Evolutionary conservation across 2,329 filamentous ascomycete genomes (phyloP).

Genomic region (Exserohilum turcica): DNA sequence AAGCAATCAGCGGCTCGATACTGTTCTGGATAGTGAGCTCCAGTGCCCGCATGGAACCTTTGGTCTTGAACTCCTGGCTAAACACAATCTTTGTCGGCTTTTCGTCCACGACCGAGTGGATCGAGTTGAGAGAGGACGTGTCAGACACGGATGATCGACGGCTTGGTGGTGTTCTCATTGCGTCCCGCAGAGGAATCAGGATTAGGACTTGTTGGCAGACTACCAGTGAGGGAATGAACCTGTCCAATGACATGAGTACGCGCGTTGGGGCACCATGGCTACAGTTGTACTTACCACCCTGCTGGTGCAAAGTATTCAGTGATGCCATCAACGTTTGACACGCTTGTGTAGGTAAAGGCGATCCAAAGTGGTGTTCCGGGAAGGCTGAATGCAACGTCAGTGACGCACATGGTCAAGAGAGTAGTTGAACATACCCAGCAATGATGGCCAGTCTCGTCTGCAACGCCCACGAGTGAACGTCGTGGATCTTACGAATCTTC

Average conservation of each 20-base stretch:
- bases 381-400: slow-evolving; percentile 35
- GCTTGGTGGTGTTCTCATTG: slow-evolving; percentile 27
- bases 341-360: slow-evolving; percentile 43
- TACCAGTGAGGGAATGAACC: slow-evolving; percentile 45
- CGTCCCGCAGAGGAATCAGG: slow-evolving; percentile 42
- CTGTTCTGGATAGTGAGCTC: slow-evolving; percentile 44
- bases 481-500: slow-evolving; percentile 46
- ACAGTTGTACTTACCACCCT: slow-evolving; percentile 38
- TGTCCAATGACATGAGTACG: slow-evolving; percentile 13
- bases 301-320: slow-evolving; percentile 43
- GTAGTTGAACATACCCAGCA: slow-evolving; percentile 35
- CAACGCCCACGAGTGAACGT: slow-evolving; percentile 49
- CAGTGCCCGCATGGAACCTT: slow-evolving; percentile 45
- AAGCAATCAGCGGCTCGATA: slow-evolving; percentile 44
- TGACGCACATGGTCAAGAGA: background rate
- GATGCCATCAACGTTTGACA: slow-evolving; percentile 28
- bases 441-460: slow-evolving; percentile 46
- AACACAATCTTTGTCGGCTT: slow-evolving; percentile 30
- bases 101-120: slow-evolving; percentile 24
- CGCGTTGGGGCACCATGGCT: background rate
- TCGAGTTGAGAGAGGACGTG: slow-evolving; percentile 36
- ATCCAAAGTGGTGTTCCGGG: slow-evolving; percentile 48
- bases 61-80: slow-evolving; percentile 40
- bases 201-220: slow-evolving; percentile 47
- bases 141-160: slow-evolving; percentile 30